Percentiles rank a stretch among this genome's conserved stretches.
Evolutionary conservation across 305 asterid species (phyloP).

Genomic region (Rubia occidens): DNA sequence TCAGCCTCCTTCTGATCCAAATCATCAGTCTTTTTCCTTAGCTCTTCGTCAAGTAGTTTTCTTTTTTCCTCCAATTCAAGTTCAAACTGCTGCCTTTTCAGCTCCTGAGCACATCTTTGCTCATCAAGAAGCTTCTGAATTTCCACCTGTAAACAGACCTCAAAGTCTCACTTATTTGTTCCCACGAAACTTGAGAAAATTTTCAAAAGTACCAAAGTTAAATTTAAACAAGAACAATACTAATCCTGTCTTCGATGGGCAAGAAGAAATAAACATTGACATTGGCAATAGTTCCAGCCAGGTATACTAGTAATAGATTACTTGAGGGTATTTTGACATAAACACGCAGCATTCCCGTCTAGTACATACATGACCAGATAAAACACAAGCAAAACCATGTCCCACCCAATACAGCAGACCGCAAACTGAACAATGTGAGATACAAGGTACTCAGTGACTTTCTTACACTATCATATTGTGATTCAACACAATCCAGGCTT

Average conservation of each 20-base stretch:
- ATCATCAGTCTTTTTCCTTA: constrained; percentile 35
- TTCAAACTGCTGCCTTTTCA: constrained; percentile 49
- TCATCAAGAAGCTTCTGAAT: constrained; percentile 64
- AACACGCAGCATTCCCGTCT: neutral
- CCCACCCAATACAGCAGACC: neutral
- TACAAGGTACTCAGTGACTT: neutral
- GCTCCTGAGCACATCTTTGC: constrained; percentile 40
- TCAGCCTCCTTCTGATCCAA: constrained; percentile 50
- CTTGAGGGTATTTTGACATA: neutral
- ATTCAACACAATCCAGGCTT: neutral
- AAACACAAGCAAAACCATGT: neutral
- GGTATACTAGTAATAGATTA: neutral
- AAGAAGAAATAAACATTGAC: neutral
- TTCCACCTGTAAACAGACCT: constrained; percentile 50
- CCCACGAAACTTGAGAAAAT: neutral
- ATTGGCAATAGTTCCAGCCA: neutral
- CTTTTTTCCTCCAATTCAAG: constrained; percentile 48
- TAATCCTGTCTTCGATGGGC: neutral
- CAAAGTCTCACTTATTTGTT: neutral
- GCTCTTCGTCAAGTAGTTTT: constrained; percentile 46
- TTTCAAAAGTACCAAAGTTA: neutral
- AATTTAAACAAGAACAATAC: too few relatives aligned
- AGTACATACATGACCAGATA: neutral
- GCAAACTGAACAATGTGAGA: neutral
- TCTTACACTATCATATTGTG: neutral